These are phyloP conservation scores for Eutypella sp. DNA, from an alignment of 2,329 filamentous ascomycete species.

Conservation along the genomic window DNA sequence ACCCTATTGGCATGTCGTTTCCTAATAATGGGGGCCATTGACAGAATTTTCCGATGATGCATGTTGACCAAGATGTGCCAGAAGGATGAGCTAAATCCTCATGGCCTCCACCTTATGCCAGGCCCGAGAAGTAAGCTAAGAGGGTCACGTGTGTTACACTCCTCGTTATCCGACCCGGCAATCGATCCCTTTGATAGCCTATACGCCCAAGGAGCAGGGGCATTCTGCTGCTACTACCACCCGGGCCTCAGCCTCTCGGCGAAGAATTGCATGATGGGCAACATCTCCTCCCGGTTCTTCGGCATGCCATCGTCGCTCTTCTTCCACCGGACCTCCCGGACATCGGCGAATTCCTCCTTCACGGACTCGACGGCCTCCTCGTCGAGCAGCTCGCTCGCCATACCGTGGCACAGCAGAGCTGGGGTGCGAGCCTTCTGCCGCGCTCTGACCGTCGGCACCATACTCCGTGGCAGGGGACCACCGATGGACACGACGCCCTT, in stretches of 20 bases:
- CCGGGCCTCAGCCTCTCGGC: slow-evolving; percentile 52
- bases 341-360: slow-evolving; percentile 60
- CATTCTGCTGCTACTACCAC: slow-evolving; percentile 10
- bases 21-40: no score
- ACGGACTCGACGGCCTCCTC: slow-evolving; percentile 59
- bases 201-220: no score
- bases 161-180: no score
- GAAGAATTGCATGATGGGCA: slow-evolving; percentile 84
- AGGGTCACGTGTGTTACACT: no score
- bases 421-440: slow-evolving; percentile 57
- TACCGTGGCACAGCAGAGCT: slow-evolving; percentile 56
- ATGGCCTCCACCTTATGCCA: no score
- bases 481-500: slow-evolving; percentile 61
- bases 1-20: no score
- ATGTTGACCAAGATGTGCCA: no score
- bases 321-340: slow-evolving; percentile 65
- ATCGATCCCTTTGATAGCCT: no score
- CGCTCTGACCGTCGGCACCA: slow-evolving; percentile 40
- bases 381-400: slow-evolving; percentile 42
- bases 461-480: slow-evolving; percentile 50
- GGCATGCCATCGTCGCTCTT: slow-evolving; percentile 77
- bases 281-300: slow-evolving; percentile 74
- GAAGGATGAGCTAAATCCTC: no score
- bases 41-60: no score
- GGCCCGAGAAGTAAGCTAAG: no score